phyloP scores from a whole-genome alignment of 371 early-diverging fungal genomes.

The Mucor racemosus region DNA sequence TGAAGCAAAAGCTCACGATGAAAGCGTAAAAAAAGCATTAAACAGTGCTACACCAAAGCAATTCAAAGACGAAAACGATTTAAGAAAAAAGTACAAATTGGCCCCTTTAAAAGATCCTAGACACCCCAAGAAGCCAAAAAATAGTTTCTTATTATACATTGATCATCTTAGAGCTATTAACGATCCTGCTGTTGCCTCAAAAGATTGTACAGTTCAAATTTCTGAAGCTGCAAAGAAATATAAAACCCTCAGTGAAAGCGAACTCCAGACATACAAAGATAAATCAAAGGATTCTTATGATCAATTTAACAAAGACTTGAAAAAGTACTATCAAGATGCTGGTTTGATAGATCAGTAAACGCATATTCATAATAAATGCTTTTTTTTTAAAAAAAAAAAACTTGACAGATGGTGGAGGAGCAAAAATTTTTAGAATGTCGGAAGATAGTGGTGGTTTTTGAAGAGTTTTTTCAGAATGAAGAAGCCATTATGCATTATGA shows the following conservation, averaged over 20 bases:
- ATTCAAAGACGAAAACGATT: conserved; percentile 52
- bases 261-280: conserved; percentile 7
- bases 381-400: no score
- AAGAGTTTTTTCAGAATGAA: not conserved
- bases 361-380: not conserved
- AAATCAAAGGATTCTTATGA: not conserved
- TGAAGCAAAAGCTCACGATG: conserved; percentile 32
- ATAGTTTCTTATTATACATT: conserved; percentile 49
- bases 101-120: conserved; percentile 63
- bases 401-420: no score
- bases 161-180: conserved; percentile 21
- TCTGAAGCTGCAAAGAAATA: conserved; percentile 12
- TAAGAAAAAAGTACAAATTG: conserved; percentile 54
- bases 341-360: not conserved
- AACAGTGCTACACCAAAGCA: conserved; percentile 55
- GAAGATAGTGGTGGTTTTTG: no score
- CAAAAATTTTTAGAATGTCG: no score
- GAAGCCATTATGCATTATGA: no score
- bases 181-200: not conserved
- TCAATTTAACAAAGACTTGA: not conserved
- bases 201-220: not conserved
- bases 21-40: conserved; percentile 39
- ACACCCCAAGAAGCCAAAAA: conserved; percentile 61
- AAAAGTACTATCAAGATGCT: not conserved
- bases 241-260: conserved; percentile 4